phyloP scores from a whole-genome alignment of 2,329 filamentous ascomycete genomes.

The Fusarium euwallaceae region DNA sequence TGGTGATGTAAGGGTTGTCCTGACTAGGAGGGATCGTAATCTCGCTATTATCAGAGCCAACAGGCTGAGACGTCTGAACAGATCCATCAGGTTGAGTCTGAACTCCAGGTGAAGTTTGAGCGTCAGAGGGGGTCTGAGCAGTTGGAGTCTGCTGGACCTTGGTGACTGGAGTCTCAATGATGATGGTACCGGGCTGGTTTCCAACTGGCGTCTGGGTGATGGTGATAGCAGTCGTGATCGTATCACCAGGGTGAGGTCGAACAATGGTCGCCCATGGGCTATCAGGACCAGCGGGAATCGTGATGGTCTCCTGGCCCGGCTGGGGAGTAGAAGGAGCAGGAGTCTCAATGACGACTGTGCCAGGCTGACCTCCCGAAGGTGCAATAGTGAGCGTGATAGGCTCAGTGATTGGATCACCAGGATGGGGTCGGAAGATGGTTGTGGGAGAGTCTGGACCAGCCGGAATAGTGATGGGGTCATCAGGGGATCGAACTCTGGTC shows the following conservation, averaged over 20 bases:
- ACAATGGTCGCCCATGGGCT: slow-evolving; percentile 26
- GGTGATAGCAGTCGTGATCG: slow-evolving; percentile 31
- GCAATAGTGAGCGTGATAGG: slow-evolving; percentile 30
- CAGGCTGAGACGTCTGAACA: slow-evolving; percentile 12
- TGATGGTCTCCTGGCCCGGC: slow-evolving; percentile 20
- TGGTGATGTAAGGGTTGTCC: slow-evolving; percentile 22
- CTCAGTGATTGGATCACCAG: slow-evolving; percentile 13
- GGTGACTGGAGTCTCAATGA: slow-evolving; percentile 30
- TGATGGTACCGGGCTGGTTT: slow-evolving; percentile 29
- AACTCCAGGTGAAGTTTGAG: background rate
- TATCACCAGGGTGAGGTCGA: slow-evolving; percentile 32
- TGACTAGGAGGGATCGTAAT: slow-evolving; percentile 33
- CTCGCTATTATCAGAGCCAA: background rate
- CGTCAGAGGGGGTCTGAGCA: background rate
- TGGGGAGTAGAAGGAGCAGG: slow-evolving; percentile 10
- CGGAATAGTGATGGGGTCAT: slow-evolving; percentile 29
- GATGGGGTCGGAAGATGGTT: background rate
- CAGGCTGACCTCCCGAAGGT: slow-evolving; percentile 24
- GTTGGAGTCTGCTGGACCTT: slow-evolving; percentile 16
- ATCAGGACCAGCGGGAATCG: slow-evolving; percentile 21
- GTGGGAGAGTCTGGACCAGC: slow-evolving; percentile 5
- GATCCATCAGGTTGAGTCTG: background rate
- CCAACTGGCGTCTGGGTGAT: slow-evolving; percentile 29
- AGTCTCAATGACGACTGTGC: slow-evolving; percentile 36
- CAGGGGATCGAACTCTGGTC: slow-evolving; percentile 10